Base-by-base conservation (phyloP, 345 rosid genomes). In the Psidium guajava region DNA sequence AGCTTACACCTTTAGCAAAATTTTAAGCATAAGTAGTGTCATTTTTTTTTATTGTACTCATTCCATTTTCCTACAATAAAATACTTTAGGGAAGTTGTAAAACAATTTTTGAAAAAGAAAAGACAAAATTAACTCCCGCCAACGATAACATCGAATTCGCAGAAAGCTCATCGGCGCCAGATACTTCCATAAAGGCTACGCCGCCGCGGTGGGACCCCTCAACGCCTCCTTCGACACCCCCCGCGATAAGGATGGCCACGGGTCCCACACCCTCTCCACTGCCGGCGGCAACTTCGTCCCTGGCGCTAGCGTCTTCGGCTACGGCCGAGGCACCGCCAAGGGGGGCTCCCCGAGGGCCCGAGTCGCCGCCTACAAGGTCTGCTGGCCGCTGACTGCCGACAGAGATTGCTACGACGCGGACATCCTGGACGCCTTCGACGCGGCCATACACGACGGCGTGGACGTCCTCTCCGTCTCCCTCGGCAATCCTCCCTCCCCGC, bases 281-380 rank as follows among this genome's bases (percentile, higher is more conserved):
- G 98, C 98, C 20, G 97, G 88, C 0, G 97, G 98, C 32, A 88
- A 88, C 87, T 94, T 93, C 11, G 97, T 92, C 5, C 74, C 89
- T 3, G 89, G 89, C 5, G 95, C 92, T 7, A 92, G 87, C 83
- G 89, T 95, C 50, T 88, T 91, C 13, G 93, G 95, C n/a, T 87
- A 87, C 18, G 95, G 91, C 42, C 86, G 88, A 22, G 98, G 97
- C 54, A 94, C 98, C 0, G 94, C 96, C 8, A 96, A 94, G 87
- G 98, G 99, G 15, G 98, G 98, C 24, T 93, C 98, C 3, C 99
- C 99, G 1, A 90, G 87, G 24, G 98, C 98, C 1, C 89, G 95
- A 85, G 97, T 94, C 12, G 98, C 98, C 8, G 93, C 99, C 14
- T 96, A 96, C 93, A 96, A 94, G 86, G 97, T 94, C 5, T 96